These are phyloP conservation scores for Achaetomium macrosporum DNA, from an alignment of 2,329 filamentous ascomycete genomes.

Conservation along the genomic window DNA sequence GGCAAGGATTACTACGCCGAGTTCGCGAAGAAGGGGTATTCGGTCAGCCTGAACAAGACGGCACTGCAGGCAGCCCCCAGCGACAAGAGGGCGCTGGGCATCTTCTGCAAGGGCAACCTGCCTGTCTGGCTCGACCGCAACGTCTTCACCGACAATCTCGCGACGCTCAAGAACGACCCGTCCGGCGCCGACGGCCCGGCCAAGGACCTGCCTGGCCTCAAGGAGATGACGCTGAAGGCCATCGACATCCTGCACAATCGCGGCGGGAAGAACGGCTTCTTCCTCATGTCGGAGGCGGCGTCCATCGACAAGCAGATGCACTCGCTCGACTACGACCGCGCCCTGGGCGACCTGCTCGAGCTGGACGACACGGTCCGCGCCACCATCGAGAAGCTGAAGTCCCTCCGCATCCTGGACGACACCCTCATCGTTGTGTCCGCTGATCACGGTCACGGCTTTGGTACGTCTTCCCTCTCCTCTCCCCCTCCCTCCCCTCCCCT, in stretches of 20 bases:
- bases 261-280: slow-evolving; percentile 67
- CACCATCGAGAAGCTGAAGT: slow-evolving; percentile 63
- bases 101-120: slow-evolving; percentile 70
- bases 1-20: slow-evolving; percentile 74
- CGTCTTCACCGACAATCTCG: slow-evolving; percentile 66
- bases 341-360: slow-evolving; percentile 77
- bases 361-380: slow-evolving; percentile 77
- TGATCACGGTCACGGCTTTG: slow-evolving; percentile 88
- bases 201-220: slow-evolving; percentile 72
- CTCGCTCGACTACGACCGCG: slow-evolving; percentile 75
- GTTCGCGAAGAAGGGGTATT: slow-evolving; percentile 68
- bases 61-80: slow-evolving; percentile 54
- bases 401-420: slow-evolving; percentile 61
- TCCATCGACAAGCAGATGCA: slow-evolving; percentile 92
- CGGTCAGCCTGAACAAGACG: slow-evolving; percentile 68
- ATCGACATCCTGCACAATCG: slow-evolving; percentile 68
- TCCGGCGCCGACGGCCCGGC: slow-evolving; percentile 58
- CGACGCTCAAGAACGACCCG: slow-evolving; percentile 61
- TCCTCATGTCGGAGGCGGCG: slow-evolving; percentile 82
- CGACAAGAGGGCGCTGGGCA: slow-evolving; percentile 62
- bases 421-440: slow-evolving; percentile 76
- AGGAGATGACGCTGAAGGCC: slow-evolving; percentile 86
- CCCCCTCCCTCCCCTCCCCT: neutral
- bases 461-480: slow-evolving; percentile 24
- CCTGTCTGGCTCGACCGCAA: slow-evolving; percentile 85